Conservation (phyloP, 1,284 basidiomycete genomes). For the Ustilago cynodontis region DNA sequence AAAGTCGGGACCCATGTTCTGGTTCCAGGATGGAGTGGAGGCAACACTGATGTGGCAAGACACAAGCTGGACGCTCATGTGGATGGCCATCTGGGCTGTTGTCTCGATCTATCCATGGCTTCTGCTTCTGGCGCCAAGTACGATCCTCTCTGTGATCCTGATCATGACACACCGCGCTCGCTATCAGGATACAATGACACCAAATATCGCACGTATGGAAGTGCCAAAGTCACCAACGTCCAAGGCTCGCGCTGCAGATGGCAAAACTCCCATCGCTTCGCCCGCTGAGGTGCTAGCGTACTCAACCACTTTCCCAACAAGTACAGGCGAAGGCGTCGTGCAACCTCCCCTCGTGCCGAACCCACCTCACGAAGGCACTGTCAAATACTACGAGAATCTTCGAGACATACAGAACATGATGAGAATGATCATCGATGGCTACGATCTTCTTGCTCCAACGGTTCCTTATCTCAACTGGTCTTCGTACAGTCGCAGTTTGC, state of each 20-base stretch:
- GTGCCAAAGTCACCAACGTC: slow-evolving; percentile 40
- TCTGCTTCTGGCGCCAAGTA: slow-evolving; percentile 58
- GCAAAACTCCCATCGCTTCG: neutral
- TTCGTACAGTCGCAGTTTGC: slow-evolving; percentile 60
- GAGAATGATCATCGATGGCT: slow-evolving; percentile 67
- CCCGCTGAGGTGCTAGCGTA: slow-evolving; percentile 35
- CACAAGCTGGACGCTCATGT: slow-evolving; percentile 65
- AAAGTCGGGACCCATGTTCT: slow-evolving; percentile 67
- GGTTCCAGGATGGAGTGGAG: slow-evolving; percentile 67
- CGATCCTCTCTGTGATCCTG: slow-evolving; percentile 63
- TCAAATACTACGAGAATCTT: slow-evolving; percentile 67
- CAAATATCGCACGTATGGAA: slow-evolving; percentile 33
- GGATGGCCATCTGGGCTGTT: slow-evolving; percentile 69
- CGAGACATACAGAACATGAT: slow-evolving; percentile 71
- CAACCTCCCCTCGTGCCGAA: slow-evolving; percentile 60
- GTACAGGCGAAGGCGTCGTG: slow-evolving; percentile 38
- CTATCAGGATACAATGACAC: slow-evolving; percentile 53
- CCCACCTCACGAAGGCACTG: slow-evolving; percentile 65
- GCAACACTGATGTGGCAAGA: slow-evolving; percentile 69
- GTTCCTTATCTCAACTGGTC: slow-evolving; percentile 70
- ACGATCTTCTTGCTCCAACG: slow-evolving; percentile 63
- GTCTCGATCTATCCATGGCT: slow-evolving; percentile 64
- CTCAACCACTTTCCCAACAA: slow-evolving; percentile 38
- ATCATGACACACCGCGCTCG: slow-evolving; percentile 58
- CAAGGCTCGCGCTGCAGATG: slow-evolving; percentile 9